These are phyloP conservation scores for Leccinum broughii DNA, from an alignment of 768 basidiomycete genomes.

Conservation along the genomic window DNA sequence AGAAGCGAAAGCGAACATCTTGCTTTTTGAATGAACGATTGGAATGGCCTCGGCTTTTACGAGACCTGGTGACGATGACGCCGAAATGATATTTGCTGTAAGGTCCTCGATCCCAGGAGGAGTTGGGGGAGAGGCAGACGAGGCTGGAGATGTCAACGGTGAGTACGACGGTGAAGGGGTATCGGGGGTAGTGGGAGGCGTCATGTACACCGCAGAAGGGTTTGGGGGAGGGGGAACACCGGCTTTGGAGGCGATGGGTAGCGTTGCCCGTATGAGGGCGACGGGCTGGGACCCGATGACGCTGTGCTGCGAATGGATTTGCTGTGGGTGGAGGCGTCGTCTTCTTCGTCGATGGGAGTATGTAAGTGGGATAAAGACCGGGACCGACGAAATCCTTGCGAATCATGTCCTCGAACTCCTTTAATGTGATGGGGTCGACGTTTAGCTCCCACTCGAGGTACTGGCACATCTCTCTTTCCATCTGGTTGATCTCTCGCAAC, in stretches of 20 bases:
- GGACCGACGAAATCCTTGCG: conserved; percentile 57
- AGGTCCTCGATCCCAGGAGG: conserved; percentile 53
- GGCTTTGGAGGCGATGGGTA: conserved; percentile 37
- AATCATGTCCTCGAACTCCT: conserved; percentile 61
- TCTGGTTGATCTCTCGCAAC: conserved; percentile 75
- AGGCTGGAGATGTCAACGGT: conserved; percentile 54
- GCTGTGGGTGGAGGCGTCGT: conserved; percentile 42
- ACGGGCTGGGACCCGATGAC: conserved; percentile 30
- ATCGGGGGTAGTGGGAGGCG: conserved; percentile 44
- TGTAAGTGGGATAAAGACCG: conserved; percentile 64
- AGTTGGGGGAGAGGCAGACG: conserved; percentile 62
- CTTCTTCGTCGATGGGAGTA: conserved; percentile 61
- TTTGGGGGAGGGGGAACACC: conserved; percentile 13
- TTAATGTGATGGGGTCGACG: conserved; percentile 62
- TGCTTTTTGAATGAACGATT: conserved; percentile 44
- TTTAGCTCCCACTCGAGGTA: conserved; percentile 94
- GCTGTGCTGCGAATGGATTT: conserved; percentile 38
- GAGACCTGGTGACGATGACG: conserved; percentile 39
- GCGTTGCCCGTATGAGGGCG: conserved; percentile 30
- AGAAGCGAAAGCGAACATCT: conserved; percentile 66
- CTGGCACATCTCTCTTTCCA: conserved; percentile 78
- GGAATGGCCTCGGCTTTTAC: conserved; percentile 23
- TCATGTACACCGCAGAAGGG: conserved; percentile 21
- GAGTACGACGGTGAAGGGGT: conserved; percentile 58
- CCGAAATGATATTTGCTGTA: conserved; percentile 47